Percentiles rank a stretch among this genome's conserved stretches.
phyloP scores from a whole-genome alignment of 73 alveolate genomes.

The Uronychia setigera region DNA sequence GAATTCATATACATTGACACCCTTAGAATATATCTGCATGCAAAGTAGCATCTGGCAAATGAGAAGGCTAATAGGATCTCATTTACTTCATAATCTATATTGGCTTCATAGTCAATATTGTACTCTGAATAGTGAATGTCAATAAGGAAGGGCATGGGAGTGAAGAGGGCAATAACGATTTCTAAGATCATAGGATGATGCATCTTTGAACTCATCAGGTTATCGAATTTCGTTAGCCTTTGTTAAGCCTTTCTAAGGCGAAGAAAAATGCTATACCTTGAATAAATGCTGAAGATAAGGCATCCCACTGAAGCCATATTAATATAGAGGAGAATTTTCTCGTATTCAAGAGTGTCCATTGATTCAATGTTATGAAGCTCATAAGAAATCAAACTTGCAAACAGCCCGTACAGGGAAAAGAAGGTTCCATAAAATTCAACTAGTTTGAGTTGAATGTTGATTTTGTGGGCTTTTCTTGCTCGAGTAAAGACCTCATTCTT shows the following conservation, averaged over 20 bases:
- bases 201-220: conserved; percentile 48
- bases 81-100: conserved; percentile 58
- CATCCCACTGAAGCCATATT: not conserved
- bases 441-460: not conserved
- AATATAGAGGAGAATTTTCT: not conserved
- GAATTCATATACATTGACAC: conserved; percentile 63
- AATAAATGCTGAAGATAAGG: not conserved
- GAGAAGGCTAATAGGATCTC: conserved; percentile 59
- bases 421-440: not conserved
- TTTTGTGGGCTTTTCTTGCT: not conserved
- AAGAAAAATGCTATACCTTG: conserved; percentile 5
- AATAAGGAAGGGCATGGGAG: conserved; percentile 74
- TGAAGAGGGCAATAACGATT: conserved; percentile 39
- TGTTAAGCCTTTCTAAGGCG: conserved; percentile 8
- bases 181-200: conserved; percentile 46
- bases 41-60: conserved; percentile 58
- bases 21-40: conserved; percentile 59
- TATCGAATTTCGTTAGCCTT: conserved; percentile 41
- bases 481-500: not conserved
- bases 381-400: not conserved
- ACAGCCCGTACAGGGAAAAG: not conserved
- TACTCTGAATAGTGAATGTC: conserved; percentile 32
- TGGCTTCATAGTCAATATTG: conserved; percentile 43
- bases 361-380: not conserved
- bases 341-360: not conserved